Base-by-base conservation (phyloP, 306 rosid species). In the Lathyrus tuberosus region DNA sequence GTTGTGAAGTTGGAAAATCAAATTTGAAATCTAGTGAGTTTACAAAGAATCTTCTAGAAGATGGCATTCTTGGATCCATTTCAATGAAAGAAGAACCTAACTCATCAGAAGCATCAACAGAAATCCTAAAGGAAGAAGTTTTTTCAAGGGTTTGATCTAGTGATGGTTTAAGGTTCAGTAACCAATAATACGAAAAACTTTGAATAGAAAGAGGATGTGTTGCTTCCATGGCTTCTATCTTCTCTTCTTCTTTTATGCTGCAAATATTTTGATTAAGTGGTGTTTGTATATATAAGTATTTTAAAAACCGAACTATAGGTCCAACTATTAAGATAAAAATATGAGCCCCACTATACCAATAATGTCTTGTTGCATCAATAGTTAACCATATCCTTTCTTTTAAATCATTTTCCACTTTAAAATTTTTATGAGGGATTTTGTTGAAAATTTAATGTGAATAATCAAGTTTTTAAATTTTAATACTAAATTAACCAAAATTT, bases 101-200 rank as follows among this genome's bases (percentile, higher is more conserved):
- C 73, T 87, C 95, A 76, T 91, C 97, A 18, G 87, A 89, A 10
- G 88, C 85, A 69, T 95, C 97, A n/a, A 91, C 59, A 2, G 92
- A 20, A 20, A 20, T 20, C 1, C 22, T 20, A 20, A 20, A 20
- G 22, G 22, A 20, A 20, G 22, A 20, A 20, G 22, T 86, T 49
- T 85, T 69, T 41, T 88, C 96, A 7, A 83, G 80, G 81, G 80
- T 88, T 59, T 52, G 31, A 8, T 87, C 97, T 30, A 87, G 58
- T 37, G 99, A 87, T 62, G 98, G 99, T 71, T 89, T 94, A 1
- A 91, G 82, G 86, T 95, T 95, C 61, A 91, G 92, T 76, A 91
- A 61, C 97, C 99, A 95, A 80, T 96, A 89, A 71, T 95, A 87
- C 40, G 99, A 95, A 76, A 95, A 95, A 79, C 99, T 95, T 68